Percentiles rank a stretch among this genome's conserved stretches.
Conservation (phyloP, 2,329 filamentous ascomycete species). For the Colletotrichum karsti region DNA sequence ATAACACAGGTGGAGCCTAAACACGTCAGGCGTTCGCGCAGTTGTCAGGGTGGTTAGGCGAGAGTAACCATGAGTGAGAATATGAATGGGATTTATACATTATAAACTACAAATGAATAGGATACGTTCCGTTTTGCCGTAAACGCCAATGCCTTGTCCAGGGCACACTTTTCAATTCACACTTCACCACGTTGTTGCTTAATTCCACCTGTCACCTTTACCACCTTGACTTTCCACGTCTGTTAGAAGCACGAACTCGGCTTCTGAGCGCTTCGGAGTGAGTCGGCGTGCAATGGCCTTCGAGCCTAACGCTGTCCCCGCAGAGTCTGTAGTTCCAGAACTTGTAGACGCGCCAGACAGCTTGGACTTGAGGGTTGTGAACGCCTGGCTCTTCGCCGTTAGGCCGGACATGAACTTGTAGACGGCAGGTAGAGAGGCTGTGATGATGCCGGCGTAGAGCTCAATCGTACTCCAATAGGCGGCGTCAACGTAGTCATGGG, state of each 20-base stretch:
- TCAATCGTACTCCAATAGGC: conserved; percentile 27
- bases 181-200: too few species aligned
- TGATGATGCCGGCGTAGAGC: conserved; percentile 8
- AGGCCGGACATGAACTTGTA: not conserved
- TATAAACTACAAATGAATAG: too few species aligned
- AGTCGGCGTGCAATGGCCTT: not conserved
- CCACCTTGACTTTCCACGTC: conserved; percentile 2
- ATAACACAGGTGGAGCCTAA: too few species aligned
- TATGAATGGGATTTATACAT: too few species aligned
- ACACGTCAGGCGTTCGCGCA: too few species aligned
- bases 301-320: not conserved
- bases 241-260: not conserved
- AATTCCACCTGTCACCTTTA: not conserved
- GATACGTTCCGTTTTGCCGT: too few species aligned
- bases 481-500: conserved; percentile 2
- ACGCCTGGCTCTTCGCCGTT: not conserved
- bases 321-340: not conserved
- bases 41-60: too few species aligned
- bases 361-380: not conserved
- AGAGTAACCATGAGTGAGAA: too few species aligned
- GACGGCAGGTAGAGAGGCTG: conserved; percentile 6
- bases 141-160: too few species aligned
- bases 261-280: not conserved
- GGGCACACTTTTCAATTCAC: too few species aligned
- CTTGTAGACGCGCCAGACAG: not conserved